Evolutionary conservation across 176 grass and related monocot species (phyloP), one percentile per base, ranked within the genome.

Genomic region (Zoysia japonica): DNA sequence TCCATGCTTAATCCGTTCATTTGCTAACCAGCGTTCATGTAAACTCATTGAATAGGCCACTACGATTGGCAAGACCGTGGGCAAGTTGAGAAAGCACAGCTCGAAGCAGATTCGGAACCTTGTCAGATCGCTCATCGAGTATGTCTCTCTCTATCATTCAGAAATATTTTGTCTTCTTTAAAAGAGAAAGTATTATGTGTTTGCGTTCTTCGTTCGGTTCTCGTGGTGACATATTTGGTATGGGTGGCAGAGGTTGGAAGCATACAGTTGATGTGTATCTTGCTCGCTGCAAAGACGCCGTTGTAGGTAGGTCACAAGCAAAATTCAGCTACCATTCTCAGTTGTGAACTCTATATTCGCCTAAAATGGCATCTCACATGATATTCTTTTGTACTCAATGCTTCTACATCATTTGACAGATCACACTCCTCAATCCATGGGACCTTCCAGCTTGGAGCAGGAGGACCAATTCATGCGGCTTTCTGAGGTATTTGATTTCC

Each of bases 71-170:
- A 90, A 82, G 42, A 71, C 82, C 3, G 91, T 90, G 45, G 78
- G 62, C 67, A 78, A 76, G 82, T 83, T 87, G 43, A 61, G 84
- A 57, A 93, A 93, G 74, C 91, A 93, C 81, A 72, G 48, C 68
- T 90, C 87, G 3, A 93, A 89, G 87, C 85, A 77, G 83, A 93
- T 93, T 90, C 84, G 87, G 3, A 83, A 85, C 47, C 91, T 93
- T 59, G 85, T 85, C 19, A 88, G 87, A 62, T 85, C 88, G 71
- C 91, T 93, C 74, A 85, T 93, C 46, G 84, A 82, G 91, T 93
- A 87, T 36, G 91, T 82, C 16, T 37, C 15, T 69, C 7, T 62
- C 6, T 28, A 49, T 66, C 63, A 43, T 57, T 28, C 62, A 71
- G 50, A 74, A 80, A 45, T 45, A 45, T 6, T n/a, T n/a, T n/a